Conservation (phyloP, 2,329 filamentous ascomycete genomes). For the Claviceps humidiphila region DNA sequence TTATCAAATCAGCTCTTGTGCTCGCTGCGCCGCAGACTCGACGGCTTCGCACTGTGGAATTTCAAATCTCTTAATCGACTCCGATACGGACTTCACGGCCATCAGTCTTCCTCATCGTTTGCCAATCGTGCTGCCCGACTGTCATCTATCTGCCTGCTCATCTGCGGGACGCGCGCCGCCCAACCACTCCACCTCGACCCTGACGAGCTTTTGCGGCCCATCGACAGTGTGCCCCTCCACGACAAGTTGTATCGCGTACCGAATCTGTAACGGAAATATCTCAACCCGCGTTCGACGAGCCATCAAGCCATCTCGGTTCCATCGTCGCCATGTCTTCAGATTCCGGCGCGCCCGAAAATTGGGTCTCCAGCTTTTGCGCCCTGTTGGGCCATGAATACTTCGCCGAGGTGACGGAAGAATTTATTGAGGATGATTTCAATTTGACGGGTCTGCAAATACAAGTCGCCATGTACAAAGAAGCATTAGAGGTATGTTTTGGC, state of each 20-base stretch:
- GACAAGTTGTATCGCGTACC: not conserved
- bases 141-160: too few species aligned
- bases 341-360: conserved; percentile 63
- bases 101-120: not conserved
- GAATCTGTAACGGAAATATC: not conserved
- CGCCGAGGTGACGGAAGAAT: conserved; percentile 95
- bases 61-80: not conserved
- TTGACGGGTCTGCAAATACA: conserved; percentile 88
- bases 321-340: conserved; percentile 40
- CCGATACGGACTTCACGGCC: not conserved
- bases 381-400: conserved; percentile 97
- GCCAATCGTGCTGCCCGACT: not conserved
- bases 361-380: conserved; percentile 96
- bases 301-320: not conserved
- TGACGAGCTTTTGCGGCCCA: conserved; percentile 1
- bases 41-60: not conserved
- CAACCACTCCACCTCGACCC: conserved; percentile 1
- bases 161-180: conserved; percentile 2
- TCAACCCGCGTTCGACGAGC: conserved; percentile 3
- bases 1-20: not conserved
- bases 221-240: conserved; percentile 1
- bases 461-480: conserved; percentile 98
- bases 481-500: conserved; percentile 54
- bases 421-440: conserved; percentile 99
- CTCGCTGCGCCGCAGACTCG: not conserved